A percentile compares a stretch with the other conserved stretches of the same genome.
Evolutionary conservation across 1,284 basidiomycete genomes (phyloP).

Genomic region (Austroboletus olivaceoglutinosus): DNA sequence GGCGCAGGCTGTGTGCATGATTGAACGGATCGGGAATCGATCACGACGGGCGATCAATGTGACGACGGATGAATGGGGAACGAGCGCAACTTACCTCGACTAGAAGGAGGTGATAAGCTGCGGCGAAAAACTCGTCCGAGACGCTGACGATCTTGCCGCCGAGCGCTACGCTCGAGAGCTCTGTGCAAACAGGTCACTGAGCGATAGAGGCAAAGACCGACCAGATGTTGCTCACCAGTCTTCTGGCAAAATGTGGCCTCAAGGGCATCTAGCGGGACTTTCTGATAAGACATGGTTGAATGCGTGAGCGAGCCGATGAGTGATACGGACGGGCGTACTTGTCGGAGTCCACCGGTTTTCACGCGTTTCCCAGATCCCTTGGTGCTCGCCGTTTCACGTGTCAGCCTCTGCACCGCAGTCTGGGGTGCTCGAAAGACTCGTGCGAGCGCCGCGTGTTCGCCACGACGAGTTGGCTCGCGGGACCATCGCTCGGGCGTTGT

Average conservation of each 20-base stretch:
- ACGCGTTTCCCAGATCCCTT: no score
- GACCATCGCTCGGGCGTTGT: background rate
- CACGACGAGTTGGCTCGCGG: no score
- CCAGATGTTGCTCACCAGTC: conserved; percentile 48
- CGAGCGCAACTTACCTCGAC: conserved; percentile 58
- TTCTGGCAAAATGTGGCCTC: conserved; percentile 49
- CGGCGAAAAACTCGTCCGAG: conserved; percentile 97
- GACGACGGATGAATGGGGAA: background rate
- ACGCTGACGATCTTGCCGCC: conserved; percentile 76
- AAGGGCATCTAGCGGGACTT: conserved; percentile 20
- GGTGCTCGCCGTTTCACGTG: no score
- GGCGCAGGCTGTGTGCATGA: conserved; percentile 58
- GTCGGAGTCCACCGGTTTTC: no score
- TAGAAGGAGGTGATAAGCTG: conserved; percentile 80
- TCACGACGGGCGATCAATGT: background rate
- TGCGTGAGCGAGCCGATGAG: no score
- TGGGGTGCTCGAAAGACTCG: no score
- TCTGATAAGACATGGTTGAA: conserved; percentile 22
- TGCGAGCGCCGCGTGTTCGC: no score
- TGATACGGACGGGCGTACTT: no score
- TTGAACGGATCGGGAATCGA: background rate
- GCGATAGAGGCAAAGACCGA: no score
- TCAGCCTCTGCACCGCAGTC: no score
- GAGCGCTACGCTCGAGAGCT: conserved; percentile 86
- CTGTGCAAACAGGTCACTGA: conserved; percentile 45